Conservation (phyloP, 345 rosid species). For the Salix udensis region DNA sequence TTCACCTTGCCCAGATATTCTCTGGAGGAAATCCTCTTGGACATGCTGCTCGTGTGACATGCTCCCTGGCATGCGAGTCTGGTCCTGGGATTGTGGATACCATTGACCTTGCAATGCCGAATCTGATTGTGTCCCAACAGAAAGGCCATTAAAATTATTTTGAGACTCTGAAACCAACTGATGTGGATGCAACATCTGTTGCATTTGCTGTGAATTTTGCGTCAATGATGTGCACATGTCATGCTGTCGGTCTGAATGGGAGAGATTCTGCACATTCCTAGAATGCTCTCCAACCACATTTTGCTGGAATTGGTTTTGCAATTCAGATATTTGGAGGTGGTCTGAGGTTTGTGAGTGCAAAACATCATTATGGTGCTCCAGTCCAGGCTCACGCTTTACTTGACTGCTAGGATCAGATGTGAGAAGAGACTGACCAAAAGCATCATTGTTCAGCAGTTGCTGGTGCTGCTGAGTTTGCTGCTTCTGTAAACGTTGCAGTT, state of each 20-base stretch:
- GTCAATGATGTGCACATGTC: conserved; percentile 41
- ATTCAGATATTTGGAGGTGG: conserved; percentile 51
- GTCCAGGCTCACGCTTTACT: conserved; percentile 64
- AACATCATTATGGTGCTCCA: conserved; percentile 46
- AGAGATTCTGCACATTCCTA: conserved; percentile 33
- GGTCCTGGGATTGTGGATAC: conserved; percentile 57
- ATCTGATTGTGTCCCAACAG: conserved; percentile 51
- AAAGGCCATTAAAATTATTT: conserved; percentile 40
- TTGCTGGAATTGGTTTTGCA: conserved; percentile 68
- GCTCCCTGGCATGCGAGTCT: conserved; percentile 41
- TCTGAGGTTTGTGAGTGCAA: conserved; percentile 57
- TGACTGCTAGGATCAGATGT: conserved; percentile 46
- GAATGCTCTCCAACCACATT: conserved; percentile 50
- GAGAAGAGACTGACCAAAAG: conserved; percentile 54
- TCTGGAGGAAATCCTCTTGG: conserved; percentile 71
- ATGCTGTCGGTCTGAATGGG: conserved; percentile 43
- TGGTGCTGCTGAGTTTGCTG: conserved; percentile 66
- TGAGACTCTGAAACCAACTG: conserved; percentile 51
- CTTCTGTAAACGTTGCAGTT: conserved; percentile 51
- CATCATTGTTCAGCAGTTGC: conserved; percentile 41
- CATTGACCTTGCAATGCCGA: conserved; percentile 54
- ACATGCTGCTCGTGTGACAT: conserved; percentile 58
- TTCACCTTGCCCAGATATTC: conserved; percentile 70
- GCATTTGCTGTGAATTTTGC: conserved; percentile 59
- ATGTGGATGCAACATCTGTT: conserved; percentile 50